Conservation (phyloP, 371 early-diverging fungal genomes). For the Syncephalastrum racemosum region DNA sequence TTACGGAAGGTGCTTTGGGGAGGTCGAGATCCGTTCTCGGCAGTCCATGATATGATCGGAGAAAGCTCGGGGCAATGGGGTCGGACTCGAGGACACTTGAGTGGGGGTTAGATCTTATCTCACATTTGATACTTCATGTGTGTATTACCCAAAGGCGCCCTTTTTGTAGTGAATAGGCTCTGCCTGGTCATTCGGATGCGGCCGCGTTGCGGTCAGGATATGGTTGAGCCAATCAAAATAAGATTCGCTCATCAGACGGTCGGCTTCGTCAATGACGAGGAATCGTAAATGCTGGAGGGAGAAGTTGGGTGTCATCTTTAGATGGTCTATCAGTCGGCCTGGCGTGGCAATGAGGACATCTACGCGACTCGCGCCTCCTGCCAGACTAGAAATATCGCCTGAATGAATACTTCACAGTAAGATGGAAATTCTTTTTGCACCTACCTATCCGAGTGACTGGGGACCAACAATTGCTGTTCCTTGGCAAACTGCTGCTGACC, state of each 20-base stretch:
- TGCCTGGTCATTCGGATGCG: constrained; percentile 13
- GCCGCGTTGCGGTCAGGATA: constrained; percentile 76
- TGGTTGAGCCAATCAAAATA: constrained; percentile 93
- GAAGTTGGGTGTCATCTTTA: constrained; percentile 81
- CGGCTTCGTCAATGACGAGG: constrained; percentile 96
- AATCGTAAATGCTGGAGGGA: constrained; percentile 89
- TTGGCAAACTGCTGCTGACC: constrained; percentile 80
- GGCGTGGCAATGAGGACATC: constrained; percentile 97
- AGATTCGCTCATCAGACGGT: constrained; percentile 87
- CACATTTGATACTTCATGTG: background rate
- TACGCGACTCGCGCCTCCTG: constrained; percentile 68
- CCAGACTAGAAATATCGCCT: constrained; percentile 21
- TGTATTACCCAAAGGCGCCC: constrained; percentile 25
- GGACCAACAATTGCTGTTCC: constrained; percentile 74
- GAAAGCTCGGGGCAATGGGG: constrained; percentile 56
- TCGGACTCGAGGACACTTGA: constrained; percentile 51
- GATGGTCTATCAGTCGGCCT: constrained; percentile 91
- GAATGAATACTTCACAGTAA: background rate
- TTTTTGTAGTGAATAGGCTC: constrained; percentile 23
- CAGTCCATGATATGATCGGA: constrained; percentile 40
- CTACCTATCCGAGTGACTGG: constrained; percentile 37
- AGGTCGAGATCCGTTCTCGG: constrained; percentile 56
- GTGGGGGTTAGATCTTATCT: no score
- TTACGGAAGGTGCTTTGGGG: constrained; percentile 53
- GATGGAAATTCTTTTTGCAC: background rate